Evolutionary conservation across 2,329 filamentous ascomycete species (phyloP).

Genomic region (Alternaria sp.): DNA sequence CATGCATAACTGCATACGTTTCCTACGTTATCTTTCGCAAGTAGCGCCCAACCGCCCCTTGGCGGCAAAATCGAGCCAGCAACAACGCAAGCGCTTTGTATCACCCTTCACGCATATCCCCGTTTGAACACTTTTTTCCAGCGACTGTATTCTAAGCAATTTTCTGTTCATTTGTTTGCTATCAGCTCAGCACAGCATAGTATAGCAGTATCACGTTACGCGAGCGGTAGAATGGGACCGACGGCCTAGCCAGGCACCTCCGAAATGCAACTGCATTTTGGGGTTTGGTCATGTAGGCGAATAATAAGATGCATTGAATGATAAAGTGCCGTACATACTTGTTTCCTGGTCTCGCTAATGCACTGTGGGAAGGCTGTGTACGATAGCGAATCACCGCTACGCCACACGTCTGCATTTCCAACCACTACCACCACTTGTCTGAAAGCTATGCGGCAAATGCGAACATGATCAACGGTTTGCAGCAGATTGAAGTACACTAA

Average conservation of each 20-base stretch:
- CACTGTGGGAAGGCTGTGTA: background rate
- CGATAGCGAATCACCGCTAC: conserved; percentile 20
- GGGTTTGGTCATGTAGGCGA: conserved; percentile 16
- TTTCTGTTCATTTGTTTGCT: conserved; percentile 19
- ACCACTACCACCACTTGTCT: background rate
- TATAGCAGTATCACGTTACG: conserved; percentile 8
- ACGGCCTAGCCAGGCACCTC: conserved; percentile 9
- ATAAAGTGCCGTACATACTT: conserved; percentile 7
- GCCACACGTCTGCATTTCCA: conserved; percentile 12
- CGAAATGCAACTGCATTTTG: conserved; percentile 6
- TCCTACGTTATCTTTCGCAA: conserved; percentile 3
- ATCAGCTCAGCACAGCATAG: conserved; percentile 13
- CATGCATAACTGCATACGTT: conserved; percentile 10
- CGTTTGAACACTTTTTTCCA: conserved; percentile 19
- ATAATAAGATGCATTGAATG: conserved; percentile 15
- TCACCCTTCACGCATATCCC: conserved; percentile 25
- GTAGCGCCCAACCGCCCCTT: conserved; percentile 14
- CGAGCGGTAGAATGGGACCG: conserved; percentile 6
- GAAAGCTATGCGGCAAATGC: background rate
- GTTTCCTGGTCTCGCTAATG: conserved; percentile 7
- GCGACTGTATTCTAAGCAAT: conserved; percentile 14
- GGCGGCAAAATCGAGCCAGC: conserved; percentile 23
- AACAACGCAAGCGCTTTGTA: conserved; percentile 33
- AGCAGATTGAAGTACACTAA: background rate
- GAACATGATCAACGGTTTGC: background rate